Percentiles rank a stretch among this genome's conserved stretches.
phyloP scores from a whole-genome alignment of 2,329 filamentous ascomycete genomes.

The Fusarium sp. region DNA sequence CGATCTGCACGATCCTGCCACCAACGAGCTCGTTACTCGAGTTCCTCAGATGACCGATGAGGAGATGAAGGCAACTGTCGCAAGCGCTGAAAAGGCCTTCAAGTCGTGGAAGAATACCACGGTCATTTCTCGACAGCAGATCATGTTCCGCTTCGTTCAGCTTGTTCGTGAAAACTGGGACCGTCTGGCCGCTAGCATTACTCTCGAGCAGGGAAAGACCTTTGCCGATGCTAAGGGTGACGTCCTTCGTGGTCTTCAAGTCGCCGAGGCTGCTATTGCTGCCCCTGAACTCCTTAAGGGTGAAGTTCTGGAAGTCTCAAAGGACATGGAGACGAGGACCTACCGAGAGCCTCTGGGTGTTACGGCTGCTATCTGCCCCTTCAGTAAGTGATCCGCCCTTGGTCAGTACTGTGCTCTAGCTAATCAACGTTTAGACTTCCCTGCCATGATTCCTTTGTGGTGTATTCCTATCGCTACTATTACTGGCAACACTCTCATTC shows the following conservation, averaged over 20 bases:
- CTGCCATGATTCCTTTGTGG: conserved; percentile 94
- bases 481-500: conserved; percentile 83
- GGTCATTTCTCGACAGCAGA: conserved; percentile 79
- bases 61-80: conserved; percentile 80
- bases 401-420: background rate
- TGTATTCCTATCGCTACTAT: conserved; percentile 86
- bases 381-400: conserved; percentile 68
- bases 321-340: conserved; percentile 88
- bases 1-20: conserved; percentile 83
- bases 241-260: conserved; percentile 83
- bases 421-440: conserved; percentile 73
- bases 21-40: conserved; percentile 85
- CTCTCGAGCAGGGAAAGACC: conserved; percentile 89
- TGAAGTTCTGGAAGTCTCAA: conserved; percentile 84
- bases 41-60: conserved; percentile 84
- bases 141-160: conserved; percentile 87
- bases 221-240: conserved; percentile 85
- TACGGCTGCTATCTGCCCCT: conserved; percentile 85
- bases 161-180: conserved; percentile 89
- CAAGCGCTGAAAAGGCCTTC: conserved; percentile 80
- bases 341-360: conserved; percentile 86
- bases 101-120: conserved; percentile 77
- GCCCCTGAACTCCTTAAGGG: conserved; percentile 86
- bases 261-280: conserved; percentile 83
- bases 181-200: conserved; percentile 84